Evolutionary conservation across 106 monocot genomes (phyloP).

Genomic region (Dendrobium huoshanense): DNA sequence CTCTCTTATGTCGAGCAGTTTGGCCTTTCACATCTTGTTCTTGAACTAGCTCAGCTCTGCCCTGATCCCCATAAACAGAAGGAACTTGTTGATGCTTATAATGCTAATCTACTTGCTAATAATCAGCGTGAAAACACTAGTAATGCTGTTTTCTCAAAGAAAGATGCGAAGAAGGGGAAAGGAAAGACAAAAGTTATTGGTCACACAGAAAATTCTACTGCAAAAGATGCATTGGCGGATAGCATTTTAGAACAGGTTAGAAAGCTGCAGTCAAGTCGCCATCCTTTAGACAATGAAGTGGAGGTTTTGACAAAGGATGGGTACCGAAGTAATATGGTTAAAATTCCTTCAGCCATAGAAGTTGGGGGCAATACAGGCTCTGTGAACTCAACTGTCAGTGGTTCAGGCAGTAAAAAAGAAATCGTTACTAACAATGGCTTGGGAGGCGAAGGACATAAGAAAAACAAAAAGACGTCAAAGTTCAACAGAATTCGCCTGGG

Average conservation of each 20-base stretch:
- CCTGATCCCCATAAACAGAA: constrained; percentile 75
- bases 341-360: neutral
- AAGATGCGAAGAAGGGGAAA: constrained; percentile 15
- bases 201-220: neutral
- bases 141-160: constrained; percentile 16
- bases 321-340: constrained; percentile 46
- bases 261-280: constrained; percentile 44
- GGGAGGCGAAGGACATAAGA: constrained; percentile 30
- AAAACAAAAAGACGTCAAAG: constrained; percentile 48
- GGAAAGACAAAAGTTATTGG: constrained; percentile 38
- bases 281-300: constrained; percentile 34
- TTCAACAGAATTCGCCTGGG: constrained; percentile 70
- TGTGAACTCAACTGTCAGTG: neutral
- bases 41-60: constrained; percentile 77
- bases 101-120: constrained; percentile 32
- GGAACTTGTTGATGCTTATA: constrained; percentile 66
- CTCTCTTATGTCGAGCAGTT: constrained; percentile 87
- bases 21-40: constrained; percentile 71
- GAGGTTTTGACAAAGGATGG: constrained; percentile 82
- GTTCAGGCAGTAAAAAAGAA: constrained; percentile 15
- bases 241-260: constrained; percentile 44
- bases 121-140: constrained; percentile 29
- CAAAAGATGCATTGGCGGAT: constrained; percentile 37
- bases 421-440: neutral
- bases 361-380: constrained; percentile 4